These are phyloP conservation scores for Drechmeria coniospora DNA, from an alignment of 2,329 filamentous ascomycete genomes.

Conservation along the genomic window DNA sequence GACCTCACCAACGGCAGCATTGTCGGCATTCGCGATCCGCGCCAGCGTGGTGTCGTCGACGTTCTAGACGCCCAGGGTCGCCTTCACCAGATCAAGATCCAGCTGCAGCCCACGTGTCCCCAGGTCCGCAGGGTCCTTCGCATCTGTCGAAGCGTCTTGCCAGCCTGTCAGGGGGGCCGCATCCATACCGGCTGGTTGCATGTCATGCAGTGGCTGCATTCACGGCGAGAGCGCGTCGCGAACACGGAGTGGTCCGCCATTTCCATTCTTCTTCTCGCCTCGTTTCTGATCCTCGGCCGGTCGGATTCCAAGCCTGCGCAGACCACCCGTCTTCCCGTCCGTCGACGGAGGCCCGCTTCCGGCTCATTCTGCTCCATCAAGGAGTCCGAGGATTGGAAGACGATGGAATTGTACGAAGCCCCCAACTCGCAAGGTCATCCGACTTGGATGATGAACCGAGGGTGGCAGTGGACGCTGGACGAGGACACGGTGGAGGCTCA, in stretches of 20 bases:
- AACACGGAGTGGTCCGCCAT: conserved; percentile 57
- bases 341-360: conserved; percentile 17
- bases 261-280: conserved; percentile 45
- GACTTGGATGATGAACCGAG: conserved; percentile 42
- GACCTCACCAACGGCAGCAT: conserved; percentile 32
- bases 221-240: conserved; percentile 27
- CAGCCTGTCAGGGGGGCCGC: conserved; percentile 40
- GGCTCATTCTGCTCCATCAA: conserved; percentile 20
- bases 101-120: conserved; percentile 48
- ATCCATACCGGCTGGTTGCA: conserved; percentile 61
- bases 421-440: conserved; percentile 34
- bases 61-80: conserved; percentile 45
- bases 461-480: conserved; percentile 60
- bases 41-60: conserved; percentile 46
- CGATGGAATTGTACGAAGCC: conserved; percentile 29
- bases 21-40: conserved; percentile 40
- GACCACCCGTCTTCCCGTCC: conserved; percentile 13
- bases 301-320: conserved; percentile 11
- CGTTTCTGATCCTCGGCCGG: conserved; percentile 45
- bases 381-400: conserved; percentile 29
- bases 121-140: conserved; percentile 46
- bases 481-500: conserved; percentile 23
- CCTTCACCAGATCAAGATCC: conserved; percentile 51
- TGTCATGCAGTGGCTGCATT: conserved; percentile 50
- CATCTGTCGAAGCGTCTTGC: conserved; percentile 48